A percentile compares a stretch with the other conserved stretches of the same genome.
Conservation (phyloP, 805 yeast species). For the Lipomyces orientalis region DNA sequence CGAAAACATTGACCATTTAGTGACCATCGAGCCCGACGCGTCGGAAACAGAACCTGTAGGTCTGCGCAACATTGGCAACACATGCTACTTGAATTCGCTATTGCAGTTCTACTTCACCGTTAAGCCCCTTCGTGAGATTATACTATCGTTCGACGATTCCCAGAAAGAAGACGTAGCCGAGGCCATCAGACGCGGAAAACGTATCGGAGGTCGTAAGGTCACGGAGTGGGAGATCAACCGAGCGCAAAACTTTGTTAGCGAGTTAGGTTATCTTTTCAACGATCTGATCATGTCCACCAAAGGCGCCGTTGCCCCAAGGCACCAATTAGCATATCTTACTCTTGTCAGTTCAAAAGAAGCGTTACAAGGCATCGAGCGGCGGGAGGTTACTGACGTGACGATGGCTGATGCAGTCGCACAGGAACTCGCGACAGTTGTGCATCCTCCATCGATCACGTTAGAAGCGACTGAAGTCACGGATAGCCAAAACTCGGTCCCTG, state of each 20-base stretch:
- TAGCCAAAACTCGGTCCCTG: background rate
- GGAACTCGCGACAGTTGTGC: background rate
- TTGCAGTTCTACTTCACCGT: conserved; percentile 89
- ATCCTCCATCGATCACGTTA: conserved; percentile 13
- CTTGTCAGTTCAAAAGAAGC: conserved; percentile 61
- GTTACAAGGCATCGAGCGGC: conserved; percentile 22
- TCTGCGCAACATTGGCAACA: conserved; percentile 90
- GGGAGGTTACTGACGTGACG: conserved; percentile 1
- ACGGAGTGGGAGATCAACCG: conserved; percentile 79
- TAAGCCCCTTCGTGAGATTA: conserved; percentile 73
- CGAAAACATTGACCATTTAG: background rate
- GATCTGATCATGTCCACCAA: conserved; percentile 68
- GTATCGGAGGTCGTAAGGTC: conserved; percentile 87
- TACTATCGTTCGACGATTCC: conserved; percentile 57
- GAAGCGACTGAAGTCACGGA: background rate
- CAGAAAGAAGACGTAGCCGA: conserved; percentile 36
- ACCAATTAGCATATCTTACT: conserved; percentile 86
- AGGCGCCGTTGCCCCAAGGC: conserved; percentile 77
- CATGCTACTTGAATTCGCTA: conserved; percentile 90
- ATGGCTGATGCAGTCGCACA: conserved; percentile 4
- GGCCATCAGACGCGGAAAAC: conserved; percentile 49
- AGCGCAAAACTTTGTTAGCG: conserved; percentile 79
- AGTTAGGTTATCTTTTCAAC: conserved; percentile 69
- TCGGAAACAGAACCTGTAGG: conserved; percentile 75
- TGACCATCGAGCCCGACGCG: conserved; percentile 39